These are phyloP conservation scores for Trichoderma sp. DNA, from an alignment of 2,329 filamentous ascomycete genomes.

Conservation along the genomic window DNA sequence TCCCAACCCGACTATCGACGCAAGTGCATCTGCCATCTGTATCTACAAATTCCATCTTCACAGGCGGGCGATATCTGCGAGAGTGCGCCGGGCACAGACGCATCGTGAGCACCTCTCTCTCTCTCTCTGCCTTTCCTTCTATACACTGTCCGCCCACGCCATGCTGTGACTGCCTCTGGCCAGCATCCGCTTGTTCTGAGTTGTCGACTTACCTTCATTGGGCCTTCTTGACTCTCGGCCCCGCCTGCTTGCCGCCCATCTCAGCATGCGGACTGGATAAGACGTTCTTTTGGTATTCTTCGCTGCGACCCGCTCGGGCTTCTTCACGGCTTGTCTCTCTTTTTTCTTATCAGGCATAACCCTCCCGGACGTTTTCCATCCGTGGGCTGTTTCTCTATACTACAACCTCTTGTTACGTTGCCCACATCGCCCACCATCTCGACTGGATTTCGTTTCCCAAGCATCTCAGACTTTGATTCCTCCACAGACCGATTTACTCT, in stretches of 20 bases:
- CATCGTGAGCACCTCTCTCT: slow-evolving; percentile 18
- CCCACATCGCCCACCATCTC: slow-evolving; percentile 3
- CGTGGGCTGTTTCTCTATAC: neutral
- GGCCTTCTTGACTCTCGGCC: slow-evolving; percentile 16
- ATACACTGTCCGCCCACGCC: neutral
- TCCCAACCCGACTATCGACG: neutral
- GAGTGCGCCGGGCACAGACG: neutral
- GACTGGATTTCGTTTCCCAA: neutral
- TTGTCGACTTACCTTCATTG: slow-evolving; percentile 15
- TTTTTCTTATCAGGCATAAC: slow-evolving; percentile 12
- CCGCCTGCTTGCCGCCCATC: slow-evolving; percentile 20
- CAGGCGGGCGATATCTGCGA: neutral
- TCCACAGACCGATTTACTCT: neutral
- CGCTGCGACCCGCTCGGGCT: slow-evolving; percentile 21
- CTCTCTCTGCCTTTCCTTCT: neutral
- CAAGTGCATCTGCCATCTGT: neutral
- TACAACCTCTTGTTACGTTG: neutral
- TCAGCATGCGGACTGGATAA: slow-evolving; percentile 15
- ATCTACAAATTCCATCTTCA: neutral
- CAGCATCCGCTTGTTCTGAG: neutral
- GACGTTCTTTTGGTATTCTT: slow-evolving; percentile 13
- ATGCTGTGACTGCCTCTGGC: slow-evolving; percentile 22
- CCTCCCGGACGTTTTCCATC: slow-evolving; percentile 7
- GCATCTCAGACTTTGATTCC: neutral
- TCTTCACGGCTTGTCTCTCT: slow-evolving; percentile 13